Evolutionary conservation across 768 basidiomycete species (phyloP).

Genomic region (Clavaria fumosa): DNA sequence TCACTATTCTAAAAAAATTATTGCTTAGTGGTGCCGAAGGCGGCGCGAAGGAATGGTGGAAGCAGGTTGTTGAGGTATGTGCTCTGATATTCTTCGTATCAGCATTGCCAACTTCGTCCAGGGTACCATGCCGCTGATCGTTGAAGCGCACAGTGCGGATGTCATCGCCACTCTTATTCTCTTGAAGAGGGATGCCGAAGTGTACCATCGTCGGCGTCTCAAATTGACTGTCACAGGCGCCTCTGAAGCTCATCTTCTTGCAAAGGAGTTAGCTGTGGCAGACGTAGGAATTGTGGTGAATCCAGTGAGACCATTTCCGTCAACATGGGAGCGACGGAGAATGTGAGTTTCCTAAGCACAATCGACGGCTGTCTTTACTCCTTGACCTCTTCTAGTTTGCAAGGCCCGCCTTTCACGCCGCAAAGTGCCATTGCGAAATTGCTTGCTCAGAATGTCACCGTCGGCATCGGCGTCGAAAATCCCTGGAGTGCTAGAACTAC

Average conservation of each 20-base stretch:
- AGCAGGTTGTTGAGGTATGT: slow-evolving; percentile 28
- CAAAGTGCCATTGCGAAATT: slow-evolving; percentile 42
- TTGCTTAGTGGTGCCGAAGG: slow-evolving; percentile 31
- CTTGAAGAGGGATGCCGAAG: slow-evolving; percentile 51
- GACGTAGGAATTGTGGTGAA: slow-evolving; percentile 32
- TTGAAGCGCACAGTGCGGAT: slow-evolving; percentile 65
- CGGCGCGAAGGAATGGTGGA: slow-evolving; percentile 29
- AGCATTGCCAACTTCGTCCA: slow-evolving; percentile 12
- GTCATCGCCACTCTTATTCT: slow-evolving; percentile 63
- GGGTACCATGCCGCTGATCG: slow-evolving; percentile 61
- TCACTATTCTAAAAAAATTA: slow-evolving; percentile 54
- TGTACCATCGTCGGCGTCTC: slow-evolving; percentile 25
- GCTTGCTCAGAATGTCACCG: slow-evolving; percentile 50
- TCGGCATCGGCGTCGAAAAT: slow-evolving; percentile 48
- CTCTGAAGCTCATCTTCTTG: slow-evolving; percentile 53
- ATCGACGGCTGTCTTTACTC: slow-evolving; percentile 16
- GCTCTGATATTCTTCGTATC: not conserved
- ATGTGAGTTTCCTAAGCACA: slow-evolving; percentile 29
- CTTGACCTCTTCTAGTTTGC: slow-evolving; percentile 24
- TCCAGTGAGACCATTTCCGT: slow-evolving; percentile 57
- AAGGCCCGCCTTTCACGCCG: slow-evolving; percentile 58
- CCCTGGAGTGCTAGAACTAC: slow-evolving; percentile 55
- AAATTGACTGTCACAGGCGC: slow-evolving; percentile 51
- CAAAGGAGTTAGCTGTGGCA: slow-evolving; percentile 42
- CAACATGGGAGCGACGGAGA: slow-evolving; percentile 50